Conservation (phyloP, 2,329 filamentous ascomycete species). For the Penicillium glabrum region DNA sequence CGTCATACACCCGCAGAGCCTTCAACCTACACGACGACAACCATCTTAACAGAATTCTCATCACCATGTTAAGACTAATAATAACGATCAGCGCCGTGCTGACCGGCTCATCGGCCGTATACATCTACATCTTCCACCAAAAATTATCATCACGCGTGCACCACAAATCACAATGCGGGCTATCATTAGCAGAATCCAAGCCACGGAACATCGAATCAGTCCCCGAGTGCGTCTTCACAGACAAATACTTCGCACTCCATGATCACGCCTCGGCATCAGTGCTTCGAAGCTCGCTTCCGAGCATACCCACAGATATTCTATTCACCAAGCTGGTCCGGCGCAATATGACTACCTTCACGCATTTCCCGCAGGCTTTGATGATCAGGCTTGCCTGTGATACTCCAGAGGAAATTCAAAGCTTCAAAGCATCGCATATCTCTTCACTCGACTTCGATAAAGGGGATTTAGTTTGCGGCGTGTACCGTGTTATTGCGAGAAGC, state of each 20-base stretch:
- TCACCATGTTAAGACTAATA: slow-evolving; percentile 15
- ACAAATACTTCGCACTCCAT: slow-evolving; percentile 21
- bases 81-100: slow-evolving; percentile 15
- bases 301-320: slow-evolving; percentile 16
- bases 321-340: slow-evolving; percentile 32
- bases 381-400: slow-evolving; percentile 21
- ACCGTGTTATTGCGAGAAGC: slow-evolving; percentile 27
- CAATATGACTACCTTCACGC: slow-evolving; percentile 35
- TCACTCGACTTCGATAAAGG: slow-evolving; percentile 29
- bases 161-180: slow-evolving; percentile 19
- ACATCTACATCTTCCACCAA: slow-evolving; percentile 24
- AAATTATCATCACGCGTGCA: slow-evolving; percentile 24
- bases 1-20: background rate
- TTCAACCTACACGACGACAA: background rate
- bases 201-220: slow-evolving; percentile 23
- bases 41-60: background rate
- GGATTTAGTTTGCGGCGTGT: slow-evolving; percentile 34
- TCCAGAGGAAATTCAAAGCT: slow-evolving; percentile 20
- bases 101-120: slow-evolving; percentile 20
- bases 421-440: slow-evolving; percentile 24
- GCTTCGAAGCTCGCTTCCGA: slow-evolving; percentile 19
- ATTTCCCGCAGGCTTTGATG: slow-evolving; percentile 33
- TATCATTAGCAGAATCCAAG: slow-evolving; percentile 10
- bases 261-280: slow-evolving; percentile 24
- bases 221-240: slow-evolving; percentile 18